Conservation (phyloP, 257 asterid genomes). For the Solanum dulcamara region DNA sequence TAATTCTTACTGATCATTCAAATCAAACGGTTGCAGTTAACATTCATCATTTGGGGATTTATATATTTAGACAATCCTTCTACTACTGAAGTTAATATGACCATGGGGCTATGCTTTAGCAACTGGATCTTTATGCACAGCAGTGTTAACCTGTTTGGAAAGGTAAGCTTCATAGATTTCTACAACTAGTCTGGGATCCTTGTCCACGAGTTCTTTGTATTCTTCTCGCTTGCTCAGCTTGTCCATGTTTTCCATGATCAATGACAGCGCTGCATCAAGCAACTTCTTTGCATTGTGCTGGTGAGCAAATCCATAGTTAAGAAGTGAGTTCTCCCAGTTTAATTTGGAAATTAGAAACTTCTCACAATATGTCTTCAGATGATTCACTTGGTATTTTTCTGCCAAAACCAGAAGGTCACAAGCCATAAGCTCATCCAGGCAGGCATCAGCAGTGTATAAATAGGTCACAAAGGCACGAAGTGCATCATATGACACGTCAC, state of each 20-base stretch:
- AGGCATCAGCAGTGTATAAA: slow-evolving; percentile 69
- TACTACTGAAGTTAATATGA: background rate
- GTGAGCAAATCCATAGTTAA: slow-evolving; percentile 64
- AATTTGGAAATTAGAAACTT: slow-evolving; percentile 57
- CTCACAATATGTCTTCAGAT: slow-evolving; percentile 69
- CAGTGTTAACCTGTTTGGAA: slow-evolving; percentile 73
- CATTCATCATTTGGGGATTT: background rate
- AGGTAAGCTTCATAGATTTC: slow-evolving; percentile 69
- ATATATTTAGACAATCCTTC: background rate
- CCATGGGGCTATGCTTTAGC: slow-evolving; percentile 15
- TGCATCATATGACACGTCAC: slow-evolving; percentile 69
- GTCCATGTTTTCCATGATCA: slow-evolving; percentile 67
- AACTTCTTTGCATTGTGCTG: slow-evolving; percentile 62
- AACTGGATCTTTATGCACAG: slow-evolving; percentile 38
- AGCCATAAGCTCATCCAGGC: slow-evolving; percentile 67
- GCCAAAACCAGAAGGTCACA: slow-evolving; percentile 75
- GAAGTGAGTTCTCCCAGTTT: slow-evolving; percentile 69
- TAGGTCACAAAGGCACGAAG: slow-evolving; percentile 62
- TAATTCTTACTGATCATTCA: background rate
- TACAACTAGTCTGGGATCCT: slow-evolving; percentile 73
- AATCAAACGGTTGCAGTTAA: background rate
- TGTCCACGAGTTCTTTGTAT: slow-evolving; percentile 64
- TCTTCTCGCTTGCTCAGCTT: slow-evolving; percentile 62
- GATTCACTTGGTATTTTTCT: slow-evolving; percentile 77
- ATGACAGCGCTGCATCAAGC: slow-evolving; percentile 52